These are phyloP conservation scores for Ceratocystis smalleyi DNA, from an alignment of 2,329 filamentous ascomycete genomes.

Conservation along the genomic window DNA sequence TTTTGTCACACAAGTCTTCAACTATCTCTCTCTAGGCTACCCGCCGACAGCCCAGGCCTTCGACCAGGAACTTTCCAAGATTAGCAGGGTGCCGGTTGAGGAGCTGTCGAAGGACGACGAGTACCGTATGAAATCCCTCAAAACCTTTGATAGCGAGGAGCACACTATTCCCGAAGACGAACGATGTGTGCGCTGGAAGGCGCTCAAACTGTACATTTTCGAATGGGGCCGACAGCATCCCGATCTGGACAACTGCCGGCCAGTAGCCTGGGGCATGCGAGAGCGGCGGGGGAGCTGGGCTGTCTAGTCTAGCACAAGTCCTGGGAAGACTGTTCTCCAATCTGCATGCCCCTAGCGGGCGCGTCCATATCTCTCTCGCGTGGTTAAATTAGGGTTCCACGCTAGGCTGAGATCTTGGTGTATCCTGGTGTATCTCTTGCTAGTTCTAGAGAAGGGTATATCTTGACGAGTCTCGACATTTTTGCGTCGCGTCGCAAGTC, in stretches of 20 bases:
- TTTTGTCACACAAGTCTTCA: constrained; percentile 92
- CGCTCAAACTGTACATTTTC: constrained; percentile 64
- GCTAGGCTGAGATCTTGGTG: no score
- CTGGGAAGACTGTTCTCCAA: neutral
- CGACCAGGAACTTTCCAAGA: constrained; percentile 72
- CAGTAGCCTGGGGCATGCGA: constrained; percentile 51
- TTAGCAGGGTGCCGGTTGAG: constrained; percentile 51
- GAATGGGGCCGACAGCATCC: constrained; percentile 88
- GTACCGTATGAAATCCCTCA: constrained; percentile 46
- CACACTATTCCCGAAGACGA: constrained; percentile 19
- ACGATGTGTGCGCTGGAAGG: constrained; percentile 62
- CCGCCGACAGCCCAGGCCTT: constrained; percentile 69
- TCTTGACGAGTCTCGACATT: neutral
- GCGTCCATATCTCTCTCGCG: no score
- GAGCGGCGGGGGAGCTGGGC: constrained; percentile 59
- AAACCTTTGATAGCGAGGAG: constrained; percentile 43
- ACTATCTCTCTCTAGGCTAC: constrained; percentile 87
- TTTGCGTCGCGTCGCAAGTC: neutral
- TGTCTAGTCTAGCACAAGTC: constrained; percentile 37
- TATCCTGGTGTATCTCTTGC: no score
- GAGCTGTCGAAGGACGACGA: constrained; percentile 61
- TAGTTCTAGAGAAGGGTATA: no score
- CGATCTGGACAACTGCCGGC: constrained; percentile 42
- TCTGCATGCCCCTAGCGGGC: neutral
- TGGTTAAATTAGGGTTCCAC: no score